phyloP scores from a whole-genome alignment of 805 yeast species.

The Clavispora vitiphila region DNA sequence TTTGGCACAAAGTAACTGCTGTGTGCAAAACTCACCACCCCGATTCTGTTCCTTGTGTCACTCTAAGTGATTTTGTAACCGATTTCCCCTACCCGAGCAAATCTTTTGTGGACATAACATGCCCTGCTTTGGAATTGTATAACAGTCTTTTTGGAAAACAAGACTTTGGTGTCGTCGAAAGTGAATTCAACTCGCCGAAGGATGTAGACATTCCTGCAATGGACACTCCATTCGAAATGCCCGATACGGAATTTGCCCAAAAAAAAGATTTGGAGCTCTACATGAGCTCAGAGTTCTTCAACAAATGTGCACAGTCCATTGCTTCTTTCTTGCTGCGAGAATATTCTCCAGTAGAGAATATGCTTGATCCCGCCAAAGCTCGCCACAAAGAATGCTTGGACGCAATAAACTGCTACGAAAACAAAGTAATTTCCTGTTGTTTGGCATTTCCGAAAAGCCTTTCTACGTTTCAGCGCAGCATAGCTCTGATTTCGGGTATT shows the following conservation, averaged over 20 bases:
- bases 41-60: conserved; percentile 6
- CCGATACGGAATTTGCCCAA: not conserved
- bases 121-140: conserved; percentile 8
- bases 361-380: not conserved
- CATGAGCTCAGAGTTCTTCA: not conserved
- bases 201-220: no score
- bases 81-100: not conserved
- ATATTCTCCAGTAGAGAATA: not conserved
- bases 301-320: not conserved
- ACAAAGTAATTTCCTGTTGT: not conserved
- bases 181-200: not conserved
- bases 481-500: not conserved
- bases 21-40: conserved; percentile 6
- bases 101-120: conserved; percentile 2
- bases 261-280: not conserved
- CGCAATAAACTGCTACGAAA: not conserved
- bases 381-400: not conserved
- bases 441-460: not conserved
- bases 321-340: not conserved
- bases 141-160: conserved; percentile 6
- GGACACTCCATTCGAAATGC: not conserved
- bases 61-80: conserved; percentile 8
- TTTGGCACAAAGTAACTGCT: conserved; percentile 1
- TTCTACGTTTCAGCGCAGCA: not conserved
- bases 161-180: not conserved